Percentiles rank a stretch among this genome's conserved stretches.
phyloP scores from a whole-genome alignment of 495 filamentous ascomycete species.

The Neurospora terricola region DNA sequence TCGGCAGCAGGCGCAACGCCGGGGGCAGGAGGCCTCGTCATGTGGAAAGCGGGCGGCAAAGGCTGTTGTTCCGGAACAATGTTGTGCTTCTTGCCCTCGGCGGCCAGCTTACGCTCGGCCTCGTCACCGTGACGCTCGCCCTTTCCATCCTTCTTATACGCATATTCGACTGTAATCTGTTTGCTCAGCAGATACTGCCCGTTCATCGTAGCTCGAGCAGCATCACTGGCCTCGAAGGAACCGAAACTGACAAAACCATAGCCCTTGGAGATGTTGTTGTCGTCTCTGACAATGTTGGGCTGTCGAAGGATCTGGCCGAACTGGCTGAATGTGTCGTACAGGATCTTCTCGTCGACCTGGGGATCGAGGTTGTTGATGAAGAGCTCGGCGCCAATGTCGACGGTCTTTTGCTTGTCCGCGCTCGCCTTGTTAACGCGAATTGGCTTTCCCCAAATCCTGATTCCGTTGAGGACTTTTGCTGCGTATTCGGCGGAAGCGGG shows the following conservation, averaged over 20 bases:
- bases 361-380: constrained; percentile 95
- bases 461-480: constrained; percentile 90
- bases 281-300: constrained; percentile 92
- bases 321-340: constrained; percentile 95
- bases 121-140: constrained; percentile 92
- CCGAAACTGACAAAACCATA: constrained; percentile 95
- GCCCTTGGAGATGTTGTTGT: constrained; percentile 83
- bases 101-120: constrained; percentile 85
- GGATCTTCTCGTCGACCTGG: constrained; percentile 88
- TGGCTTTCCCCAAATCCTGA: constrained; percentile 86
- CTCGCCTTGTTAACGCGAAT: constrained; percentile 87
- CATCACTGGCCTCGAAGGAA: constrained; percentile 90
- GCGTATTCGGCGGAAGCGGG: constrained; percentile 97
- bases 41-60: constrained; percentile 46
- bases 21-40: constrained; percentile 19
- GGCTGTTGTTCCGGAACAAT: constrained; percentile 61
- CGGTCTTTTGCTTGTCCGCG: constrained; percentile 92
- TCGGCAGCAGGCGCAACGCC: constrained; percentile 12
- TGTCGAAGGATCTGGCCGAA: constrained; percentile 77
- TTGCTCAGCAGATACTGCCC: constrained; percentile 97
- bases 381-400: constrained; percentile 93
- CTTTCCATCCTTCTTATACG: constrained; percentile 98
- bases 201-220: constrained; percentile 87
- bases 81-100: constrained; percentile 89
- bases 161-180: constrained; percentile 90